Evolutionary conservation across 192 early-diverging fungal genomes (phyloP), one percentile per base, ranked within the genome.

Genomic region (Backusella tuberculispora): DNA sequence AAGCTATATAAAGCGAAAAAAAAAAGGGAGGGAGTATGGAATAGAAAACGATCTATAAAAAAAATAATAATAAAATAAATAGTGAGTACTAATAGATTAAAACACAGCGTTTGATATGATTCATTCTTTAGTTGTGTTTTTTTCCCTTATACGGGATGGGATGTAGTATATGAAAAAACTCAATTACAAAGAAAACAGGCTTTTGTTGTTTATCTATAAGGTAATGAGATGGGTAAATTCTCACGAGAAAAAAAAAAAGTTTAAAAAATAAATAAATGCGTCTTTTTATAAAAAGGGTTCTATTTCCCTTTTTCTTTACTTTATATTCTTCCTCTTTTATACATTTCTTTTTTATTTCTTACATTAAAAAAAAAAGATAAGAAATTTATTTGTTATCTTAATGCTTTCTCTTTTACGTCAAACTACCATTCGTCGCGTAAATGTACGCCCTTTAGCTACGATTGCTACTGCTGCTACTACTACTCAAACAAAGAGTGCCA

Each of bases 131-230:
- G 9, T 26, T 26, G 53, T 60, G 9, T 3, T 60, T 65, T 65
- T 65, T 21, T 67, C 2, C 66, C 66, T 67, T 67, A 67, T 67
- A 67, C 40, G 66, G 66, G 45, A 21, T 60, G 10, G 53, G 53
- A 12, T n/a, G 13, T 21, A 1, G 21, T 43, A 21, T 40, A 67
- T 66, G 12, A 10, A 38, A 38, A 37, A 67, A 67, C 66, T 67
- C 66, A 67, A 67, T 67, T 67, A 67, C 66, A 67, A 67, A 67
- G 37, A 67, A 19, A 56, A 5, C 29, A 34, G 29, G 50, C 53
- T 8, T 60, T 12, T 53, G n/a, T 42, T 43, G 66, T 67, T 67
- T 38, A 38, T 41, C n/a, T 67, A 67, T 67, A 67, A 67, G 66
- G 66, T 21, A 67, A 65, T 14, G 7, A n/a, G 21, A 43, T 67